A percentile compares a stretch with the other conserved stretches of the same genome.
These are phyloP conservation scores for Phytophthora lateralis DNA, from an alignment of 352 stramenopile species.

Conservation along the genomic window DNA sequence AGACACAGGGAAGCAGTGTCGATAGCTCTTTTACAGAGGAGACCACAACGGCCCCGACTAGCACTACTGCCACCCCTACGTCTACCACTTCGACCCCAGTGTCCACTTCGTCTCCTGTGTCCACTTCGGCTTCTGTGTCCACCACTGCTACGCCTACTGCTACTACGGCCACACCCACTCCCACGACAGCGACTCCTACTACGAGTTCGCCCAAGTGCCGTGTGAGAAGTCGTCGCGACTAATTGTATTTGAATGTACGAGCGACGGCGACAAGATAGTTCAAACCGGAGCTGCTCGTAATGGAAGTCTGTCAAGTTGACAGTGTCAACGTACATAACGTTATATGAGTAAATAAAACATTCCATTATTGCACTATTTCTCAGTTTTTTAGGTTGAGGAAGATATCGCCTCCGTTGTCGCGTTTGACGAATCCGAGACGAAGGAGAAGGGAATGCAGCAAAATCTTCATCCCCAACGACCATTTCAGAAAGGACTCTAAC, in stretches of 20 bases:
- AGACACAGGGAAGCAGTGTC: constrained; percentile 18
- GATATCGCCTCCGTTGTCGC: too few species aligned
- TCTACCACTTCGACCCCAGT: constrained; percentile 11
- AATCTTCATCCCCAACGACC: background rate
- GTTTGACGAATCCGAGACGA: too few species aligned
- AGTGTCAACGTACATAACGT: too few species aligned
- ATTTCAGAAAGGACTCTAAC: background rate
- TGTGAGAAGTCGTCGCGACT: constrained; percentile 23
- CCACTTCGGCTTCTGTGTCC: constrained; percentile 3
- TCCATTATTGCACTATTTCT: background rate
- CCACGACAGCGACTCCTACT: constrained; percentile 1
- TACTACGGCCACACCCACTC: constrained; percentile 4
- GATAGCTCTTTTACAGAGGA: constrained; percentile 12
- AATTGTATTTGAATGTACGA: constrained; percentile 3
- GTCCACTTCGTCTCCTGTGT: background rate
- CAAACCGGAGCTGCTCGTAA: constrained; percentile 1
- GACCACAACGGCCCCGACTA: constrained; percentile 17
- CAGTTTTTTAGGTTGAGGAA: background rate
- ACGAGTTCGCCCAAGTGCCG: constrained; percentile 28
- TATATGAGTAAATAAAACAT: constrained; percentile 9
- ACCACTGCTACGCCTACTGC: background rate
- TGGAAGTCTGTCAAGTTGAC: constrained; percentile 14
- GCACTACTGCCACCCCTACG: constrained; percentile 11
- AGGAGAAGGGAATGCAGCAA: background rate
- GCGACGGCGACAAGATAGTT: background rate